Evolutionary conservation across 371 early-diverging fungal genomes (phyloP), one percentile per base, ranked within the genome.

Genomic region (Haplosporangium sp.): DNA sequence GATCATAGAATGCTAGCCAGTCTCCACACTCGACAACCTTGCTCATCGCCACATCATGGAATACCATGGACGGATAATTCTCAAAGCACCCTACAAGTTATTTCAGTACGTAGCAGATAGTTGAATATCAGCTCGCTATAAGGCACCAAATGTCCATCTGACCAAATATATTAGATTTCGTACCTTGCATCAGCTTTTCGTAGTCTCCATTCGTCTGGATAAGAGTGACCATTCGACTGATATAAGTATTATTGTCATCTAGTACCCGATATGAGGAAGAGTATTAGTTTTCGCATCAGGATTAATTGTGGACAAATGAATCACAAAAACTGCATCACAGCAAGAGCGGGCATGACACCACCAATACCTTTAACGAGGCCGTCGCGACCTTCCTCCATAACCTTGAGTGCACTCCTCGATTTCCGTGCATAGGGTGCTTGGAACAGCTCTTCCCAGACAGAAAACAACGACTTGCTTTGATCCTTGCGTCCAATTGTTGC

Each of bases 1-100:
- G 74, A 68, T 98, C 99, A 74, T 92, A 94, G 67, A 95, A 95
- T 51, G 84, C 80, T 7, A 96, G 74, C 95, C 95, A 96, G 37
- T 95, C 94, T 16, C 84, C 81, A 61, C 86, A 84, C 46, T 86
- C 74, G 43, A 89, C 84, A 58, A 91, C 81, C 62, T 92, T 91
- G 73, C 86, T 73, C 62, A 88, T 82, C 1, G 91, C 90, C 11
- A 90, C 80, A 81, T 97, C 96, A 59, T 94, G 89, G 61, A 91
- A 91, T 21, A 88, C 83, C 86, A 92, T 88, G 18, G 87, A 80
- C 10, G 92, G 88, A 77, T 95, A 98, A 65, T 95, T 93, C 64
- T 98, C 98, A 82, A 94, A 96, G 72, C 95, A 95, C 1, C 96
- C 96, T 89, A 77, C 16, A 55, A 42, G 12, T 12, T 37, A 37